Conservation (phyloP, 2,329 filamentous ascomycete species). For the Onygena corvina region DNA sequence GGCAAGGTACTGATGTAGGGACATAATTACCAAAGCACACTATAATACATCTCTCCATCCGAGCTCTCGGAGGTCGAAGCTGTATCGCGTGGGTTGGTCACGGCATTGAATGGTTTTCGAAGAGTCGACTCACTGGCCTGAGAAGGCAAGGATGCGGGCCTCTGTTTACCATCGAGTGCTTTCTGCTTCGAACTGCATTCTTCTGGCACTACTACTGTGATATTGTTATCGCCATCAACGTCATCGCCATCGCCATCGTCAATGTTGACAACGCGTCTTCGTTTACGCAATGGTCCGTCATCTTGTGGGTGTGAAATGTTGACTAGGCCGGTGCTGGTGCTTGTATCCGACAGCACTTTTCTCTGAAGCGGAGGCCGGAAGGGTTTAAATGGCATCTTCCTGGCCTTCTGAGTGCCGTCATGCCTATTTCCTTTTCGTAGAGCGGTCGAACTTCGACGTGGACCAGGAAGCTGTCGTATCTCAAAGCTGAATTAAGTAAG, state of each 20-base stretch:
- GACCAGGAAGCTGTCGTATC: too few relatives aligned
- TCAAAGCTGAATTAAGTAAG: too few relatives aligned
- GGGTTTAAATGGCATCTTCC: constrained; percentile 23
- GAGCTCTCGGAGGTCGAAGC: neutral
- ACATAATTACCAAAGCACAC: constrained; percentile 35
- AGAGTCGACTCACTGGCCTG: neutral
- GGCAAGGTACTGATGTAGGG: neutral
- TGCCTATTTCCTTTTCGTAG: too few relatives aligned
- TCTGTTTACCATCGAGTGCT: neutral
- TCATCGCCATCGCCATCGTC: constrained; percentile 12
- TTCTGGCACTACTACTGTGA: neutral
- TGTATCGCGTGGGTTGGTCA: constrained; percentile 5
- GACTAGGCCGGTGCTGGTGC: neutral
- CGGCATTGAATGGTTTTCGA: constrained; percentile 10
- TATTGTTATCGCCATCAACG: constrained; percentile 14
- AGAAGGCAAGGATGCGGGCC: neutral
- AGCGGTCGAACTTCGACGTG: too few relatives aligned
- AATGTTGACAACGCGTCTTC: constrained; percentile 23
- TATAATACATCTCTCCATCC: constrained; percentile 32
- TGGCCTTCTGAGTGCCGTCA: too few relatives aligned
- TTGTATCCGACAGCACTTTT: constrained; percentile 17
- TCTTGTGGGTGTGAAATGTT: constrained; percentile 1
- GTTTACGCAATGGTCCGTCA: constrained; percentile 24
- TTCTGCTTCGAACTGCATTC: neutral
- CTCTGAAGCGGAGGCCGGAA: constrained; percentile 36